Percentiles rank a stretch among this genome's conserved stretches.
Evolutionary conservation across 2,329 filamentous ascomycete genomes (phyloP).

Genomic region (Ophiosphaerella herpotricha): DNA sequence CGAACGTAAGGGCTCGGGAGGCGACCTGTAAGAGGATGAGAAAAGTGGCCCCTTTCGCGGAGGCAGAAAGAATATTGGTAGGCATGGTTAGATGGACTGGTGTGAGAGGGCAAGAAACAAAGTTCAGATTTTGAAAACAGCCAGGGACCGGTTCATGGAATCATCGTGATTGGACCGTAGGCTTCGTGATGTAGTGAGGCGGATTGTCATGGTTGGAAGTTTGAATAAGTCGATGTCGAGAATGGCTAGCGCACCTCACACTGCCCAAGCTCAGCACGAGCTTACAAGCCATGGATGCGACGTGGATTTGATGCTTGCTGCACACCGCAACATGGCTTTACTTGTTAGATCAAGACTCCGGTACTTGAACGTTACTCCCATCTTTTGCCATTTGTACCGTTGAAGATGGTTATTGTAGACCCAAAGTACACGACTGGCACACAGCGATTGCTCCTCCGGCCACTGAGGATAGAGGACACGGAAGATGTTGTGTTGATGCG

Average conservation of each 20-base stretch:
- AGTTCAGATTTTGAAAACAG: slow-evolving; percentile 9
- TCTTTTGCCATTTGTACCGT: slow-evolving; percentile 2
- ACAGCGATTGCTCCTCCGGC: slow-evolving; percentile 60
- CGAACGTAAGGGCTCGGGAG: slow-evolving; percentile 87
- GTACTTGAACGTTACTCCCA: not conserved
- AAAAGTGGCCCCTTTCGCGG: slow-evolving; percentile 76
- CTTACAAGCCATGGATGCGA: slow-evolving; percentile 5
- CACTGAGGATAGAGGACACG: slow-evolving; percentile 57
- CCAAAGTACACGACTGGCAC: slow-evolving; percentile 47
- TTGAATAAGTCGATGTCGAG: slow-evolving; percentile 19
- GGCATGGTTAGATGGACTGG: slow-evolving; percentile 27
- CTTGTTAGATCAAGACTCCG: too few species aligned
- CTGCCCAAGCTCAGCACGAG: slow-evolving; percentile 14
- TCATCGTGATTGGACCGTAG: slow-evolving; percentile 29
- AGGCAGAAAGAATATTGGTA: slow-evolving; percentile 47
- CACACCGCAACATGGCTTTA: slow-evolving; percentile 35
- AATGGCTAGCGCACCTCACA: slow-evolving; percentile 19
- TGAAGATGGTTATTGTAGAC: slow-evolving; percentile 42
- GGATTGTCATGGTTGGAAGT: slow-evolving; percentile 25
- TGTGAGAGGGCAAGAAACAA: slow-evolving; percentile 4
- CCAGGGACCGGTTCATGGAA: slow-evolving; percentile 9
- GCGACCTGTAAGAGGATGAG: slow-evolving; percentile 85
- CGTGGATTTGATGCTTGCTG: slow-evolving; percentile 15
- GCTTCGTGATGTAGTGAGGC: slow-evolving; percentile 19
- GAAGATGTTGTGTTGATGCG: slow-evolving; percentile 59